Evolutionary conservation across 257 asterid genomes (phyloP), one percentile per base, ranked within the genome.

Genomic region (Misopates orontium): DNA sequence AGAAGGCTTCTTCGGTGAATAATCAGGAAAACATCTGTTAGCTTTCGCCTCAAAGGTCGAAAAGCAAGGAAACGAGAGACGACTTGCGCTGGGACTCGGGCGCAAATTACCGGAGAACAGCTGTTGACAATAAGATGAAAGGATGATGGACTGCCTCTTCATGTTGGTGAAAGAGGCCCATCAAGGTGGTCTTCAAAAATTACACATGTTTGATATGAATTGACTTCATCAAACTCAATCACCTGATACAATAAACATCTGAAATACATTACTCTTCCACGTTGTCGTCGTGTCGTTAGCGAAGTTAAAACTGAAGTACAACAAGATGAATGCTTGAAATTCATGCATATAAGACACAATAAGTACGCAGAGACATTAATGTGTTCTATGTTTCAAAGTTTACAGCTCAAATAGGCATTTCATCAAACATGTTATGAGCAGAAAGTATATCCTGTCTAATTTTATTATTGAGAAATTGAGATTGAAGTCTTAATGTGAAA

Each of bases 1-100:
- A 32, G 95, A 83, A 52, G 92, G 95, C 65, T 74, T 93, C 76
- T 84, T 90, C 0, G 95, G 85, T 16, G 90, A 90, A 74, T 90
- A 93, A 73, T 87, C 85, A 42, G 97, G 99, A 74, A 93, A 93
- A 21, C 95, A 70, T 70, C 97, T 78, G 13, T 54, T 53, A 56
- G 60, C 71, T 22, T 65, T 75, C 67, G 76, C 69, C 66, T 67
- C 65, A 62, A 81, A 64, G 36, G 78, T 70, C 65, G 75, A 70
- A 65, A 74, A 66, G 58, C 71, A 63, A 19, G 61, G 67, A 45
- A 68, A 55, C 52, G 86, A 56, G 42, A 71, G 65, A 66, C 15
- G 75, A 31, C 61, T 77, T 71, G 62, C 75, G 58, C 75, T 56
- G 47, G 78, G 77, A 77, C 56, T 70, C 47, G 64, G 75, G 51